Percentiles rank a stretch among this genome's conserved stretches.
Conservation (phyloP, 768 basidiomycete genomes). For the Russula griseocarnosa region DNA sequence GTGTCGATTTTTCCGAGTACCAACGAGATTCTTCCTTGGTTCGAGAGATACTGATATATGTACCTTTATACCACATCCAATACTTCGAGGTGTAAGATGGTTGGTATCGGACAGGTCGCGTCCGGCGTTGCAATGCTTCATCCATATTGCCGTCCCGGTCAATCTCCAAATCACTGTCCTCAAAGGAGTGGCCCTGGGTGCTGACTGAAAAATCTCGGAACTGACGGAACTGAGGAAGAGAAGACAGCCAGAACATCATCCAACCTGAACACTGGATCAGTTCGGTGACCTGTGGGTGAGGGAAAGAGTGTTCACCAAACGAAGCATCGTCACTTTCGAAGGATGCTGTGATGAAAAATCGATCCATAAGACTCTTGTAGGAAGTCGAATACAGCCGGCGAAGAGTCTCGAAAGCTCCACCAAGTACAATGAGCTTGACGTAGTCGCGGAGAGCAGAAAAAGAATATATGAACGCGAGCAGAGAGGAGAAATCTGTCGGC, state of each 20-base stretch:
- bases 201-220: conserved; percentile 52
- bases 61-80: conserved; percentile 46
- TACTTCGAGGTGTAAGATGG: conserved; percentile 42
- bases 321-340: conserved; percentile 57
- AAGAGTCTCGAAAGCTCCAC: conserved; percentile 55
- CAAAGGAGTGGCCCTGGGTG: conserved; percentile 42
- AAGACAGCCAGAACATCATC: conserved; percentile 68
- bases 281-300: conserved; percentile 9
- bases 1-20: conserved; percentile 38
- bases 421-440: conserved; percentile 58
- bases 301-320: conserved; percentile 44
- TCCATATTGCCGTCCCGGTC: conserved; percentile 6
- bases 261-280: conserved; percentile 44
- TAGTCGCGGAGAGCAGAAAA: conserved; percentile 57
- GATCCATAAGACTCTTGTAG: conserved; percentile 45
- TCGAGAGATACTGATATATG: conserved; percentile 36
- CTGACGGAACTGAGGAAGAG: conserved; percentile 55
- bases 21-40: conserved; percentile 36
- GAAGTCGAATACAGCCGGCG: conserved; percentile 45
- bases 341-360: conserved; percentile 59
- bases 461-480: conserved; percentile 47
- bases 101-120: conserved; percentile 39
- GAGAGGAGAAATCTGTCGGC: conserved; percentile 34
- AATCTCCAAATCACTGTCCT: conserved; percentile 34
- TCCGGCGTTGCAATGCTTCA: conserved; percentile 17